Evolutionary conservation across 2,329 filamentous ascomycete genomes (phyloP).

Genomic region (Trichocomaceae sp.): DNA sequence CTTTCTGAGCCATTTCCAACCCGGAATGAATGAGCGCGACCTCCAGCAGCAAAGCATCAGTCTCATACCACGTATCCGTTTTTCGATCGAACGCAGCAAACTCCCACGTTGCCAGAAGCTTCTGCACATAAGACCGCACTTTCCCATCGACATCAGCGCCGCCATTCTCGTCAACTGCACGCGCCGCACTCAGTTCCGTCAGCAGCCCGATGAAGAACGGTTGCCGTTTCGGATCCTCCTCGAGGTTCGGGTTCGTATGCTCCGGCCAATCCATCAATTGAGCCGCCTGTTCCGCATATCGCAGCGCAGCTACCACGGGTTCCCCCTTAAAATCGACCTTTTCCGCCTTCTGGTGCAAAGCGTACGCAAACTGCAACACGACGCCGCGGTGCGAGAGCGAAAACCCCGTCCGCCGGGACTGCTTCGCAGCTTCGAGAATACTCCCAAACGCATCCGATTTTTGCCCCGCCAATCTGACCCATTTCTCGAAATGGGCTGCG

Average conservation of each 20-base stretch:
- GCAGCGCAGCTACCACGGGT: conserved; percentile 23
- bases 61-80: conserved; percentile 16
- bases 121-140: conserved; percentile 35
- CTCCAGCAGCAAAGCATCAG: conserved; percentile 24
- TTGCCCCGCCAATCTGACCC: conserved; percentile 35
- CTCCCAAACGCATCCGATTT: conserved; percentile 28
- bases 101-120: conserved; percentile 30
- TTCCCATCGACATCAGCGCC: conserved; percentile 36
- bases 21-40: conserved; percentile 36
- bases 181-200: conserved; percentile 41
- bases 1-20: conserved; percentile 33
- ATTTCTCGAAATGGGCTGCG: conserved; percentile 24
- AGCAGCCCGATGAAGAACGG: conserved; percentile 39
- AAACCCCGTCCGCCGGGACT: conserved; percentile 31
- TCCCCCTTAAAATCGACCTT: conserved; percentile 28
- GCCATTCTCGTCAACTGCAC: conserved; percentile 30
- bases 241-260: conserved; percentile 20
- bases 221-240: conserved; percentile 31
- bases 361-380: conserved; percentile 17
- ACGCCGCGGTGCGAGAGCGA: conserved; percentile 21
- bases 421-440: conserved; percentile 33
- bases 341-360: conserved; percentile 32
- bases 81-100: conserved; percentile 22
- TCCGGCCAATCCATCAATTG: conserved; percentile 31
- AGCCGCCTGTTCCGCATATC: conserved; percentile 29